A percentile compares a stretch with the other conserved stretches of the same genome.
phyloP scores from a whole-genome alignment of 1,284 basidiomycete genomes.

The Fistulina hepatica region DNA sequence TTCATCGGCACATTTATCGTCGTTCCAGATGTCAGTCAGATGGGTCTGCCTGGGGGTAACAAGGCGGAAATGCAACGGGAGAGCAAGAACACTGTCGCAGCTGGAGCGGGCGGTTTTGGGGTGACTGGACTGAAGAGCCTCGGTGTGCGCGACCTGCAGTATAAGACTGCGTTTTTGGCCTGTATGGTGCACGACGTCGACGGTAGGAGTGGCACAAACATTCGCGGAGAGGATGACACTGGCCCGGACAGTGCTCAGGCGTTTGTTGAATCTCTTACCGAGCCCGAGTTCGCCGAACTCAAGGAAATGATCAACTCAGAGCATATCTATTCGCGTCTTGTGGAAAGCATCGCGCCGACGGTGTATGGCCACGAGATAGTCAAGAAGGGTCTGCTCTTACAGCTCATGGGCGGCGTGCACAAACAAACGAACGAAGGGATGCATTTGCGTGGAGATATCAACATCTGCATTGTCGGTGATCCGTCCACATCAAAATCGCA shows the following conservation, averaged over 20 bases:
- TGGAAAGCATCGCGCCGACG: slow-evolving; percentile 93
- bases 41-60: slow-evolving; percentile 92
- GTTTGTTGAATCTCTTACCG: slow-evolving; percentile 82
- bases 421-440: slow-evolving; percentile 96
- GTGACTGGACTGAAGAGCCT: slow-evolving; percentile 92
- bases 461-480: slow-evolving; percentile 97
- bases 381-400: slow-evolving; percentile 95
- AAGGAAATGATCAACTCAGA: slow-evolving; percentile 88
- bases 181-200: slow-evolving; percentile 96
- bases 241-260: slow-evolving; percentile 67
- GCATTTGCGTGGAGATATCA: slow-evolving; percentile 94
- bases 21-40: slow-evolving; percentile 94
- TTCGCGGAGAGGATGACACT: slow-evolving; percentile 78
- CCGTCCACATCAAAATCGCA: slow-evolving; percentile 97
- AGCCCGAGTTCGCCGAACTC: slow-evolving; percentile 92
- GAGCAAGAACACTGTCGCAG: slow-evolving; percentile 49
- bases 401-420: slow-evolving; percentile 99
- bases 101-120: slow-evolving; percentile 72
- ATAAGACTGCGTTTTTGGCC: slow-evolving; percentile 97
- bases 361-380: slow-evolving; percentile 98
- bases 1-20: slow-evolving; percentile 99
- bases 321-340: slow-evolving; percentile 90
- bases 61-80: slow-evolving; percentile 87
- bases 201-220: slow-evolving; percentile 68
- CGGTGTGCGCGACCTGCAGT: slow-evolving; percentile 92